phyloP scores from a whole-genome alignment of 768 basidiomycete genomes.

The Leccinum subgranulosum region DNA sequence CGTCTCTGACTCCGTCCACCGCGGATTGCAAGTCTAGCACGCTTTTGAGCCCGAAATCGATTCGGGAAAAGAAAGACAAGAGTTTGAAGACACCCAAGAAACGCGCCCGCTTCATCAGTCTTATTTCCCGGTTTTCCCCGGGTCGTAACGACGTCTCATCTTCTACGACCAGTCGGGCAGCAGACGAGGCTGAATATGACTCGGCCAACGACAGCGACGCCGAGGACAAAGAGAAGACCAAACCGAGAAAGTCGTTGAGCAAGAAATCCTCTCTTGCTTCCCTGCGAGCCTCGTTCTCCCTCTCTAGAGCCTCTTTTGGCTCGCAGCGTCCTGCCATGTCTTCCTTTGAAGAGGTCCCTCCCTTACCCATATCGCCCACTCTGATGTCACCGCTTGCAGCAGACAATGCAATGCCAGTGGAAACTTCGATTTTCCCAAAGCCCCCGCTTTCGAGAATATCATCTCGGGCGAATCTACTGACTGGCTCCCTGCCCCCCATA shows the following conservation, averaged over 20 bases:
- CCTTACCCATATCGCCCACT: conserved; percentile 26
- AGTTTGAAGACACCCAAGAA: conserved; percentile 26
- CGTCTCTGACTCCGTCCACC: conserved; percentile 22
- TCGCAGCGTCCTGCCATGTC: conserved; percentile 23
- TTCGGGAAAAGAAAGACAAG: conserved; percentile 23
- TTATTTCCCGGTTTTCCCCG: conserved; percentile 31
- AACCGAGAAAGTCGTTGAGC: conserved; percentile 17
- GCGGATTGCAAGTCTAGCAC: conserved; percentile 8
- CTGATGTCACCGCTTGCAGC: not conserved
- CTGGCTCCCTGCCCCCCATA: conserved; percentile 21
- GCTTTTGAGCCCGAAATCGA: conserved; percentile 7
- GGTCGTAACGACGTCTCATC: conserved; percentile 23
- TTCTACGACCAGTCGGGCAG: not conserved
- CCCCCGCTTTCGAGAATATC: conserved; percentile 21
- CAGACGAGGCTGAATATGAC: conserved; percentile 18
- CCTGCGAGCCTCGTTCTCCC: conserved; percentile 27
- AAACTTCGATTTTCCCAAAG: not conserved
- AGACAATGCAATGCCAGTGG: not conserved
- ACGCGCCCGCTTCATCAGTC: conserved; percentile 31
- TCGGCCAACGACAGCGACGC: conserved; percentile 21
- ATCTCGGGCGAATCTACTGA: conserved; percentile 14
- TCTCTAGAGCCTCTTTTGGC: conserved; percentile 28
- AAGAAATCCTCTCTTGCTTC: conserved; percentile 33
- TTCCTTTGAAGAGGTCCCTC: conserved; percentile 24
- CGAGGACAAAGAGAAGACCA: conserved; percentile 16